Evolutionary conservation across 495 filamentous ascomycete species (phyloP).

Genomic region (Penicillium cataractarum): DNA sequence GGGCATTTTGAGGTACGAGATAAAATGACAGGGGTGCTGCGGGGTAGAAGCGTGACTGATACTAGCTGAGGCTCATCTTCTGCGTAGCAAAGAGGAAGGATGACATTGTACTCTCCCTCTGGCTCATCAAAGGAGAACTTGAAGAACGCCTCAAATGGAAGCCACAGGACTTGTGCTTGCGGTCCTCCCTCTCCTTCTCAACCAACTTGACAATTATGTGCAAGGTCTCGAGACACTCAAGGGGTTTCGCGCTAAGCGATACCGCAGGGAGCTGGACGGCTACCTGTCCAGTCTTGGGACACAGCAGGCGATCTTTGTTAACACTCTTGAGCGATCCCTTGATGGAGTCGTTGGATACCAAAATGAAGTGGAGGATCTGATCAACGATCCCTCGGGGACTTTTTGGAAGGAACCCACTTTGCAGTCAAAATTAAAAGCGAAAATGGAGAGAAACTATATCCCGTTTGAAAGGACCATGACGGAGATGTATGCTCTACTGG

Average conservation of each 20-base stretch:
- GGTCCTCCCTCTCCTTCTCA: slow-evolving; percentile 30
- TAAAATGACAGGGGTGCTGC: not conserved
- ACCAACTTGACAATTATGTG: slow-evolving; percentile 31
- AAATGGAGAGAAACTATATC: not conserved
- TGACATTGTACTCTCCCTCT: too few species aligned
- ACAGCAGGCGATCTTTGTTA: slow-evolving; percentile 26
- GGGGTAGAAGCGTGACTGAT: not conserved
- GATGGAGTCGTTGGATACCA: not conserved
- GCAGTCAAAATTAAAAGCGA: not conserved
- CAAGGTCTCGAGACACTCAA: slow-evolving; percentile 30
- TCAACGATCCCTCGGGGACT: not conserved
- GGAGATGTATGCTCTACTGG: not conserved
- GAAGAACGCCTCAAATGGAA: slow-evolving; percentile 32
- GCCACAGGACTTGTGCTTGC: slow-evolving; percentile 30
- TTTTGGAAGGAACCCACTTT: not conserved
- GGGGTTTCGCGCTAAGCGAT: slow-evolving; percentile 16
- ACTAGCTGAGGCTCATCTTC: not conserved
- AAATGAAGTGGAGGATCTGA: not conserved
- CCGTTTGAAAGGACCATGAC: not conserved
- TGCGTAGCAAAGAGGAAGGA: too few species aligned
- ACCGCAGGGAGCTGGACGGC: slow-evolving; percentile 22
- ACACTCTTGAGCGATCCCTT: slow-evolving; percentile 6
- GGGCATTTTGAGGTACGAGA: not conserved
- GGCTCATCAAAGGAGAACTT: not conserved
- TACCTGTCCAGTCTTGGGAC: slow-evolving; percentile 20